phyloP scores from a whole-genome alignment of 2,329 filamentous ascomycete genomes.

The Colletotrichum gloeosporioides region DNA sequence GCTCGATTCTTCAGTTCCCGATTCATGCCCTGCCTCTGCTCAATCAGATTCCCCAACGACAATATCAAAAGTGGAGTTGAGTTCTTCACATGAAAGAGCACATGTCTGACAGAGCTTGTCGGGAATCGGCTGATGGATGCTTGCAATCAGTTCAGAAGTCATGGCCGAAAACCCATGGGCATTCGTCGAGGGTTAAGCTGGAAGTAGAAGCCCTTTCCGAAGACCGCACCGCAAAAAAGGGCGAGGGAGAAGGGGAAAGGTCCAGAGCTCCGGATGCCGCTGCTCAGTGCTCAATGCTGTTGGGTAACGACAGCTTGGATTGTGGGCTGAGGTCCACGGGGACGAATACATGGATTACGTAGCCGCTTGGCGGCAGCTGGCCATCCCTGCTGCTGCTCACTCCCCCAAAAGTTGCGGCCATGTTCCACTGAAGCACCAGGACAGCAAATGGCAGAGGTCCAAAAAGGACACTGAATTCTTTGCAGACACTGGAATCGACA shows the following conservation, averaged over 20 bases:
- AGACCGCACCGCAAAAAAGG: background rate
- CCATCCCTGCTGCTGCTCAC: background rate
- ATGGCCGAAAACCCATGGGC: background rate
- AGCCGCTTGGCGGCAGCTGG: conserved; percentile 19
- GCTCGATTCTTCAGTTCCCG: background rate
- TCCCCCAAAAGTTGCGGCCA: background rate
- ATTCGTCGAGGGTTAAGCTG: background rate
- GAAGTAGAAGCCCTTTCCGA: background rate
- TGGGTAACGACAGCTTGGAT: background rate
- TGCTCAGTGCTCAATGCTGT: background rate
- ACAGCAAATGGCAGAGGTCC: background rate
- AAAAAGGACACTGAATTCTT: background rate
- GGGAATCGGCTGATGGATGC: conserved; percentile 14
- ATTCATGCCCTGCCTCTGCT: background rate
- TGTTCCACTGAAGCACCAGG: background rate
- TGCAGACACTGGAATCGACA: conserved; percentile 1
- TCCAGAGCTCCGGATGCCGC: background rate
- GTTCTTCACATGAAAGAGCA: conserved; percentile 16
- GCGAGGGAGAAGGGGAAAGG: background rate
- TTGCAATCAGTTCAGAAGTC: conserved; percentile 3
- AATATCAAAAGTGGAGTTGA: conserved; percentile 16
- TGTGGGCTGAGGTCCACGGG: conserved; percentile 13
- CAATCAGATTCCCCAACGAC: conserved; percentile 17
- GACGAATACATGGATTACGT: background rate
- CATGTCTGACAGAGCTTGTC: conserved; percentile 6